phyloP scores from a whole-genome alignment of 2,329 filamentous ascomycete species.

The Neophaeococcomyces mojaviensis region DNA sequence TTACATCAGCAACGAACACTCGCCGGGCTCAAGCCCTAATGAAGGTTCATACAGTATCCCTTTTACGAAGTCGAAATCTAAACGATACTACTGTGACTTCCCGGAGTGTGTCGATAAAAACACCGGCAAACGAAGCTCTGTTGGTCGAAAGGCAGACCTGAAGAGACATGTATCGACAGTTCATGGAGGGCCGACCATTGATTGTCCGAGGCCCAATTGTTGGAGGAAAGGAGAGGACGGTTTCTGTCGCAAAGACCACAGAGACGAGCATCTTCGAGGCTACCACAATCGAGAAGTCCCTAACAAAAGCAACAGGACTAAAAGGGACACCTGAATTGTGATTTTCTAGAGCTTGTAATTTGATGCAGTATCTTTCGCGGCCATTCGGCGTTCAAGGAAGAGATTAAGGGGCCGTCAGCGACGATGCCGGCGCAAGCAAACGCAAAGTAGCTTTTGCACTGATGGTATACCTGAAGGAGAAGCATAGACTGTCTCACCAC shows the following conservation, averaged over 20 bases:
- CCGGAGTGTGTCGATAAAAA: constrained; percentile 23
- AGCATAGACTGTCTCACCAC: no score
- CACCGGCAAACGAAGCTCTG: constrained; percentile 21
- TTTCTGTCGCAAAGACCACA: constrained; percentile 51
- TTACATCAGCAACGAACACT: not conserved
- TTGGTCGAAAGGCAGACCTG: constrained; percentile 43
- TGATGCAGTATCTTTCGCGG: no score
- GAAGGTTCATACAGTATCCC: not conserved
- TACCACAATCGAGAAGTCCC: constrained; percentile 45
- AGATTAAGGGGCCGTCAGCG: no score
- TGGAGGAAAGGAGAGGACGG: constrained; percentile 41
- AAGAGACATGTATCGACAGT: constrained; percentile 43
- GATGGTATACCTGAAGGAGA: no score
- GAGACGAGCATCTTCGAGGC: constrained; percentile 50
- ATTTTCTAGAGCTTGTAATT: no score
- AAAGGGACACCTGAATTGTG: no score
- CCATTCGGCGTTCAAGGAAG: no score
- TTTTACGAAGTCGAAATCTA: not conserved
- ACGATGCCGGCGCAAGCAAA: no score
- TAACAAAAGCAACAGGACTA: not conserved
- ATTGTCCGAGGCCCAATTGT: constrained; percentile 38
- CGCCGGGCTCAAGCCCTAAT: not conserved
- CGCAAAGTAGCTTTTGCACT: no score
- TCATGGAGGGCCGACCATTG: constrained; percentile 32
- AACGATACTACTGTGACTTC: constrained; percentile 1